A percentile compares a stretch with the other conserved stretches of the same genome.
phyloP scores from a whole-genome alignment of 768 basidiomycete genomes.

The Tremella yokohamensis region DNA sequence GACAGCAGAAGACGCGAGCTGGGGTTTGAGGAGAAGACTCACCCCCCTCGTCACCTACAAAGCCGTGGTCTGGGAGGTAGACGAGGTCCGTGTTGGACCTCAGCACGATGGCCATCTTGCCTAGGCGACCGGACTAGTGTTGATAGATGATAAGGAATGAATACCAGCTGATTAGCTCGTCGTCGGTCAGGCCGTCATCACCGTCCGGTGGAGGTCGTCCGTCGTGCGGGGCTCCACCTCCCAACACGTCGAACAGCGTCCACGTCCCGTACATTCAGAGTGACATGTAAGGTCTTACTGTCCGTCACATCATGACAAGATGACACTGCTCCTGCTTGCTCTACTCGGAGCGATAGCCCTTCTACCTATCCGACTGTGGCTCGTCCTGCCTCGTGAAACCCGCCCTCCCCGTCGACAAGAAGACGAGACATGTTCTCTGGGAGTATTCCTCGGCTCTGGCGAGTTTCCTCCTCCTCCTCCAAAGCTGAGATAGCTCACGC shows the following conservation, averaged over 20 bases:
- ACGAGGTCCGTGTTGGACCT: slow-evolving; percentile 34
- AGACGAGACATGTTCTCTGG: slow-evolving; percentile 57
- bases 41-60: slow-evolving; percentile 41
- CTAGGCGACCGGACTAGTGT: background rate
- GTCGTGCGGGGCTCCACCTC: too few relatives aligned
- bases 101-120: slow-evolving; percentile 33
- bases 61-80: slow-evolving; percentile 42
- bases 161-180: too few relatives aligned
- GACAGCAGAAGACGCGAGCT: too few relatives aligned
- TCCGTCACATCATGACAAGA: too few relatives aligned
- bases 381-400: slow-evolving; percentile 8
- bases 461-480: slow-evolving; percentile 34
- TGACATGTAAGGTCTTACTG: too few relatives aligned
- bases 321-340: too few relatives aligned
- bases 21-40: slow-evolving; percentile 14
- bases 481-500: slow-evolving; percentile 14
- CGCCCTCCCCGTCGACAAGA: background rate
- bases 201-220: too few relatives aligned
- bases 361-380: slow-evolving; percentile 21
- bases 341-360: background rate
- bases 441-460: slow-evolving; percentile 94
- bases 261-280: too few relatives aligned
- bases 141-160: background rate
- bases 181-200: too few relatives aligned
- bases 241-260: too few relatives aligned